Evolutionary conservation across 2,329 filamentous ascomycete species (phyloP), one percentile per base, ranked within the genome.

Genomic region (Fusarium neocosmosporiellum): DNA sequence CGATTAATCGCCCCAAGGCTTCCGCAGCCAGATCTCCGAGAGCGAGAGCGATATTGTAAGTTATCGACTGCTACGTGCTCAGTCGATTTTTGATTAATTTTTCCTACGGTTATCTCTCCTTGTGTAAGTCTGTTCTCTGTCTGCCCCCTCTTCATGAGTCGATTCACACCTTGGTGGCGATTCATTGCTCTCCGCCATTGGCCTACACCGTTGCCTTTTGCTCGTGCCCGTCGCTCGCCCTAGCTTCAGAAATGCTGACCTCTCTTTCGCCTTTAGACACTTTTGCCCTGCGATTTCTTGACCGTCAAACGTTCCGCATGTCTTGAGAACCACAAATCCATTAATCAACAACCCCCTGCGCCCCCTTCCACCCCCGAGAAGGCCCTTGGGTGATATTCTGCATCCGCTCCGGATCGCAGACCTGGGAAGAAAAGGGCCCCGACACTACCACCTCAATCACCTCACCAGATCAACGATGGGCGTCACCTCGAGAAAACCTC

Each of bases 401-500:
- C 65, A 59, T 67, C 59, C 66, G 57, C 69, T 63, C 62, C 66
- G 71, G 67, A 72, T 73, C 71, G 69, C 67, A 77, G 67, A 37
- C 34, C 65, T 65, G 67, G 74, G 75, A 68, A 71, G 59, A 69
- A 31, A 65, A 74, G 73, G 75, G 63, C 65, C 60, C 67, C 69
- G 63, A 66, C 67, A 63, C 69, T 59, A 61, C 62, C 34, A 34
- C 72, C 46, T 65, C 62, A 67, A 68, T 62, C 70, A 59, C 61
- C 69, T 70, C 65, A 58, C 68, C 74, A 72, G 73, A 78, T 77
- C 83, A 87, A 73, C 83, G 75, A 89, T 90, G 88, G 88, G 86
- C 80, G 83, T 85, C 81, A 87, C 89, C 76, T 84, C 83, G 69
- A 88, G 86, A 80, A 88, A 84, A 79, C 81, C 86, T 77, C 90